Conservation (phyloP, 331 rosid species). For the Ulmus americana region DNA sequence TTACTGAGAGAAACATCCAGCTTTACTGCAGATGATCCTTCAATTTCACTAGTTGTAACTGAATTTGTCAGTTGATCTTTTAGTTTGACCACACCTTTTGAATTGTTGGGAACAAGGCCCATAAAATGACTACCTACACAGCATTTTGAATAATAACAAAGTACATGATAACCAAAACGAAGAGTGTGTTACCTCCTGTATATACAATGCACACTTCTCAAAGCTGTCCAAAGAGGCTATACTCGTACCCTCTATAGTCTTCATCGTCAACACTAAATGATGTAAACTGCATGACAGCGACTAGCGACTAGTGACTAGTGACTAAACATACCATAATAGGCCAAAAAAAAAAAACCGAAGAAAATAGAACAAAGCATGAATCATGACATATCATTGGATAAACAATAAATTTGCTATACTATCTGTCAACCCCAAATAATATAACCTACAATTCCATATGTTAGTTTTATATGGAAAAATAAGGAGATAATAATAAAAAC, state of each 20-base stretch:
- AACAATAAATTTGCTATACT: neutral
- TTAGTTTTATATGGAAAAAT: too few species aligned
- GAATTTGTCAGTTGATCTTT: slow-evolving; percentile 89
- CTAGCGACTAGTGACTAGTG: slow-evolving; percentile 10
- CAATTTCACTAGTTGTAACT: slow-evolving; percentile 81
- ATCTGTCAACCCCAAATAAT: neutral
- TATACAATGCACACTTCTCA: slow-evolving; percentile 92
- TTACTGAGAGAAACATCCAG: slow-evolving; percentile 80
- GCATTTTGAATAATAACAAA: slow-evolving; percentile 17
- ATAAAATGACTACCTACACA: slow-evolving; percentile 76
- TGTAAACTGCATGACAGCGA: slow-evolving; percentile 58
- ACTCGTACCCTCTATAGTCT: slow-evolving; percentile 85
- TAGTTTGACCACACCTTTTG: slow-evolving; percentile 61
- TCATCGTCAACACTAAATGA: slow-evolving; percentile 72
- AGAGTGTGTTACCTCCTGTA: slow-evolving; percentile 68
- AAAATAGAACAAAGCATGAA: neutral
- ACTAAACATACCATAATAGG: slow-evolving; percentile 11
- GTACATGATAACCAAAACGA: slow-evolving; percentile 3
- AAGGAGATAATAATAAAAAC: too few species aligned
- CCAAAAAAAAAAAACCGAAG: neutral
- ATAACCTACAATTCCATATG: neutral
- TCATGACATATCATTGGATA: neutral
- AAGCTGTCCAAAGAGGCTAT: slow-evolving; percentile 79
- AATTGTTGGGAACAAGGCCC: slow-evolving; percentile 84
- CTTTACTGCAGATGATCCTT: slow-evolving; percentile 92